Evolutionary conservation across 2,329 filamentous ascomycete species (phyloP), one percentile per base, ranked within the genome.

Genomic region (Talaromyces sp.): DNA sequence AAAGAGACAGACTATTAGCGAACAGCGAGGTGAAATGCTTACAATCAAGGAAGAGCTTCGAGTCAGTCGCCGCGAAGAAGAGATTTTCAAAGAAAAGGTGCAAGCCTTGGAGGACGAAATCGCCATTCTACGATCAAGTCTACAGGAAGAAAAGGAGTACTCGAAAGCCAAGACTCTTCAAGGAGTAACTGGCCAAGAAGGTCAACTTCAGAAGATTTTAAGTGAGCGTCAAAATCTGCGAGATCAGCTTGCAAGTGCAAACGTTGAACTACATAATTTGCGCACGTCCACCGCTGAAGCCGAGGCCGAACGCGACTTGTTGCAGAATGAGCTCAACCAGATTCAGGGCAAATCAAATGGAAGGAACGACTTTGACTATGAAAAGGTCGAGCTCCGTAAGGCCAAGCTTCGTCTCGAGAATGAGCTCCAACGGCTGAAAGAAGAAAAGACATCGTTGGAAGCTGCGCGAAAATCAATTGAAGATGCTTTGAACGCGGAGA

Each of bases 81-180:
- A 87, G 68, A 74, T 82, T 0, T 82, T 91, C 66, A 81, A 82
- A 58, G 88, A 90, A 69, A 91, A 88, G 73, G 81, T 88, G 1
- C 86, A 90, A 65, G 83, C 84, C 8, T 75, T 93, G 22, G 89
- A 93, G 73, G 90, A 93, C 69, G 90, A 93, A 73, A 83, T 92
- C n/a, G 88, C 91, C 62, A 86, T 91, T 33, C 78, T 93, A 15
- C 89, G 92, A 73, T 82, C 83, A 25, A 85, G 84, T 43, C 76
- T 89, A 50, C 88, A 90, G 59, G 85, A 89, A 66, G 88, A 90
- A 73, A 84, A 84, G 50, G 86, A 89, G 68, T 84, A 86, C 66
- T 84, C 84, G 6, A 85, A 86, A 57, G 80, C 83, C 35, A 83
- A 85, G 47, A 77, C 88, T 49, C 85, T 83, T 69, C 82, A 82